Evolutionary conservation across 148 eudicot genomes (phyloP).

Genomic region (Rhododendron kiyosumense): DNA sequence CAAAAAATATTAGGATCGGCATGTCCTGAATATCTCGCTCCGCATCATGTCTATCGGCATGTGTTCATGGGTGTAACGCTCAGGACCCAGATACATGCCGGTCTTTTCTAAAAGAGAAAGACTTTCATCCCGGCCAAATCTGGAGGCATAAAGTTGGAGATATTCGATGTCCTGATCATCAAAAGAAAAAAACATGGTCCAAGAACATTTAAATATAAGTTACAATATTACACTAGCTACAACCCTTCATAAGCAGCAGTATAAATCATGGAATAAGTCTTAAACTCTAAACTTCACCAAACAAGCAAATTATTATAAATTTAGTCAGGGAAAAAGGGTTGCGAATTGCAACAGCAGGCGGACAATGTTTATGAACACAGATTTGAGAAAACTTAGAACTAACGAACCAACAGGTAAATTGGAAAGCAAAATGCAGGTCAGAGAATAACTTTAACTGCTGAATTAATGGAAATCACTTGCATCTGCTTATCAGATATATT

Average conservation of each 20-base stretch:
- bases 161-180: slow-evolving; percentile 77
- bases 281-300: background rate
- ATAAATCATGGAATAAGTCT: background rate
- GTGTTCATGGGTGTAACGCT: slow-evolving; percentile 85
- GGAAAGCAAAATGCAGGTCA: background rate
- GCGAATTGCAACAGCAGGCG: background rate
- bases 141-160: slow-evolving; percentile 79
- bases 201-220: background rate
- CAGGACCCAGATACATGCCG: slow-evolving; percentile 76
- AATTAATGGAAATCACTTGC: background rate
- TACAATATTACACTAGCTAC: background rate
- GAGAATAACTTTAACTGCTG: background rate
- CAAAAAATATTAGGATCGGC: slow-evolving; percentile 39
- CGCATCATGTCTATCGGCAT: slow-evolving; percentile 86
- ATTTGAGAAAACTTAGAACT: background rate
- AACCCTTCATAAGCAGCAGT: background rate
- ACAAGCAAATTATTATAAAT: background rate
- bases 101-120: slow-evolving; percentile 68
- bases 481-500: background rate
- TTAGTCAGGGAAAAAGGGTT: background rate
- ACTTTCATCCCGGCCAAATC: slow-evolving; percentile 82
- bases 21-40: slow-evolving; percentile 76
- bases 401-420: background rate
- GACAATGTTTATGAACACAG: background rate
- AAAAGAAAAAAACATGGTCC: background rate